Percentiles rank a stretch among this genome's conserved stretches.
These are phyloP conservation scores for Chrysosporium queenslandicum DNA, from an alignment of 2,329 filamentous ascomycete species.

Conservation along the genomic window DNA sequence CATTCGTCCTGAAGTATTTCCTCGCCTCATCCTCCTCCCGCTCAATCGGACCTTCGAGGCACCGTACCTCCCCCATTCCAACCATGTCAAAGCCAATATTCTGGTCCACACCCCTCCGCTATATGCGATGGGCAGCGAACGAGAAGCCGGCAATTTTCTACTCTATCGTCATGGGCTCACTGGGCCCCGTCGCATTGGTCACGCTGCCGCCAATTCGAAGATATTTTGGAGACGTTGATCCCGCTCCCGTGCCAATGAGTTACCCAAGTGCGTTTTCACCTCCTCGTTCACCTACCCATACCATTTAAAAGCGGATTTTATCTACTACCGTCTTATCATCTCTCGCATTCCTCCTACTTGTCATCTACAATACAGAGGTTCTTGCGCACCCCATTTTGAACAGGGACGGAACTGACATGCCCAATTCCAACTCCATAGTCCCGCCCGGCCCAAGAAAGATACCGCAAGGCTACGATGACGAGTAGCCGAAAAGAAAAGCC, in stretches of 20 bases:
- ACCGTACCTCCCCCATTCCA: constrained; percentile 7
- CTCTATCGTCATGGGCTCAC: constrained; percentile 61
- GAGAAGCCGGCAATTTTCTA: constrained; percentile 89
- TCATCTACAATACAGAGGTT: neutral
- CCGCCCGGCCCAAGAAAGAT: constrained; percentile 38
- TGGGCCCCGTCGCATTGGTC: constrained; percentile 61
- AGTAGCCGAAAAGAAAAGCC: constrained; percentile 14
- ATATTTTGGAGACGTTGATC: constrained; percentile 62
- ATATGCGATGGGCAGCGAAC: constrained; percentile 77
- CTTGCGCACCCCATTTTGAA: too few relatives aligned
- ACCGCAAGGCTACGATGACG: constrained; percentile 41
- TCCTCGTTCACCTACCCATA: too few relatives aligned
- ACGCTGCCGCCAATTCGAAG: constrained; percentile 64
- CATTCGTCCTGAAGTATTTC: neutral
- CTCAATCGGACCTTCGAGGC: neutral
- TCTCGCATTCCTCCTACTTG: too few relatives aligned
- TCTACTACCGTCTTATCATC: too few relatives aligned
- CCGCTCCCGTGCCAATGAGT: constrained; percentile 67
- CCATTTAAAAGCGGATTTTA: too few relatives aligned
- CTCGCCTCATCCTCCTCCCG: neutral
- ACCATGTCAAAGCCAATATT: constrained; percentile 57
- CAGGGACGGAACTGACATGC: neutral
- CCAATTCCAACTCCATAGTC: constrained; percentile 26
- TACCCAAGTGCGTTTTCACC: constrained; percentile 67
- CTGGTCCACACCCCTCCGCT: constrained; percentile 73